A percentile compares a stretch with the other conserved stretches of the same genome.
These are phyloP conservation scores for Termitomyces sp. DNA, from an alignment of 768 basidiomycete genomes.

Conservation along the genomic window DNA sequence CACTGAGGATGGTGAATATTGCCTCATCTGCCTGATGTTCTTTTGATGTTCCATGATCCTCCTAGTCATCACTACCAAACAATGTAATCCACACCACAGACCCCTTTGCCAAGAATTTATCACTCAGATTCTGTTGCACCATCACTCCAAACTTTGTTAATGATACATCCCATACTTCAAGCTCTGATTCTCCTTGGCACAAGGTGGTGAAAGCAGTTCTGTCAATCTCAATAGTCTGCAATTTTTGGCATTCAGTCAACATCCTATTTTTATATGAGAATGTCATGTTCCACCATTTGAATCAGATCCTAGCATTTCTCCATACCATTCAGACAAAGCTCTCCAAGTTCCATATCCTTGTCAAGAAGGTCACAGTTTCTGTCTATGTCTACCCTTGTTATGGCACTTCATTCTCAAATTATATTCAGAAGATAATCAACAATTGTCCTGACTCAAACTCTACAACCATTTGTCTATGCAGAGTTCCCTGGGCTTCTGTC, in stretches of 20 bases:
- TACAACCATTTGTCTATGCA: too few relatives aligned
- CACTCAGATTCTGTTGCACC: background rate
- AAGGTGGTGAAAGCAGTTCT: background rate
- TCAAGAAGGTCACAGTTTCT: background rate
- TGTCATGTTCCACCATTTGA: background rate
- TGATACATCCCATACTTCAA: background rate
- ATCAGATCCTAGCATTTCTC: background rate
- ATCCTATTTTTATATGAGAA: conserved; percentile 3
- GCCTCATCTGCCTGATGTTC: background rate
- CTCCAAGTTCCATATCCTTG: background rate
- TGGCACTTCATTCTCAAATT: background rate
- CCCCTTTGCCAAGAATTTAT: background rate
- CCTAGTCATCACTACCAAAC: background rate
- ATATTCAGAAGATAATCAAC: background rate
- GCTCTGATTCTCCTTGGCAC: background rate
- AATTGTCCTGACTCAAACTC: background rate
- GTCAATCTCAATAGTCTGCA: background rate
- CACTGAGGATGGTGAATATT: background rate
- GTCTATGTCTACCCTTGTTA: background rate
- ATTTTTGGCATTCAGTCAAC: background rate
- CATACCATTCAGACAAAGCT: background rate
- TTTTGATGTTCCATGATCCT: background rate
- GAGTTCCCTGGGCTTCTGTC: too few relatives aligned
- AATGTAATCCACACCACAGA: background rate
- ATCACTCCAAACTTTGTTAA: background rate